Evolutionary conservation across 768 basidiomycete species (phyloP), one percentile per base, ranked within the genome.

Genomic region (Calocybe gangraenosa): DNA sequence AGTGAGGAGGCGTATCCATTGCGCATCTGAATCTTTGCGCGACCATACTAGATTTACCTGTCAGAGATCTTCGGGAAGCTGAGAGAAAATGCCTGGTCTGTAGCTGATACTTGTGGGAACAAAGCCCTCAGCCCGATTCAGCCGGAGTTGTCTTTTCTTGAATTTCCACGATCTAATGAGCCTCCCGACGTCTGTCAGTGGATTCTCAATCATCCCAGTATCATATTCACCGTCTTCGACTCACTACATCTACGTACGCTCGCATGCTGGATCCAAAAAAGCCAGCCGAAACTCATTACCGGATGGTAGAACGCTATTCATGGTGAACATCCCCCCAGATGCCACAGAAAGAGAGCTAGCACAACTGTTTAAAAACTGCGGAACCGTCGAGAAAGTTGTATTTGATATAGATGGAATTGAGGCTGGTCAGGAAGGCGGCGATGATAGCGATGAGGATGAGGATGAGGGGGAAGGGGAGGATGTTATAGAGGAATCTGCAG

Each of bases 251-350:
- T 94, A 92, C 56, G 79, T 78, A 14, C 79, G 87, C n/a, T 58
- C 74, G 3, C 89, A 93, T 58, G 58, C 66, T 19, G 67, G 71
- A 3, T 70, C 79, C 13, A 78, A 78, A 55, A 71, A 68, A 47
- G 48, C 55, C 33, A 38, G 42, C 33, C 33, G 46, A 52, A 53
- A 41, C 28, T 21, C 52, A 32, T 68, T 52, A 61, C 74, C 74
- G 3, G 57, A 78, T 23, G 81, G 76, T 13, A 76, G 92, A 35
- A 94, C 92, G 0, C 70, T 95, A 8, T 97, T 97, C 58, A 67
- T 94, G 2, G 88, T 87, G 44, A 96, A 97, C 56, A 67, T 94
- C 4, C 92, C 94, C 1, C 84, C 91, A 44, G 92, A 95, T 60
- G 79, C 89, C 2, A 88, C 89, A 1, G 87, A 89, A 54, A 74